Conservation (phyloP, 495 filamentous ascomycete species). For the Emericellopsis terricola region DNA sequence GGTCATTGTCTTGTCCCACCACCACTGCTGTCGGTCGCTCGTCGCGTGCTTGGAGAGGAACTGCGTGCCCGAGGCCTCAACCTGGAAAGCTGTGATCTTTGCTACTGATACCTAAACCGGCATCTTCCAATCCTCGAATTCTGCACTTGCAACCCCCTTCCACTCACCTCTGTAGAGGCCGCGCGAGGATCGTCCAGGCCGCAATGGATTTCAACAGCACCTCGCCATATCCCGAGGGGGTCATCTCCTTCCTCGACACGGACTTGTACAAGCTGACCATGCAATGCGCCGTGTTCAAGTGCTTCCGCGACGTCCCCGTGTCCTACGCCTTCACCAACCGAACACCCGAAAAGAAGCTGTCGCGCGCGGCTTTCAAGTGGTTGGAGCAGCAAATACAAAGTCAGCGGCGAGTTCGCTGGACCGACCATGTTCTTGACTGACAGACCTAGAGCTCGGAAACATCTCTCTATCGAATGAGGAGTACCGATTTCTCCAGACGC, state of each 20-base stretch:
- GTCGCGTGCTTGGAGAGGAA: too few species aligned
- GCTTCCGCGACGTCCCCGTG: constrained; percentile 70
- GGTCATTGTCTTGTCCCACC: too few species aligned
- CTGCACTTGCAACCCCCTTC: too few species aligned
- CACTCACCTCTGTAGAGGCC: too few species aligned
- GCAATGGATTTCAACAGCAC: constrained; percentile 33
- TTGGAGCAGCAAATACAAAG: constrained; percentile 64
- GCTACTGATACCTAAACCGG: too few species aligned
- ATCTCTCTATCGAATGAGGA: constrained; percentile 64
- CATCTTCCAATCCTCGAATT: too few species aligned
- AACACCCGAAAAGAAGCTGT: constrained; percentile 83
- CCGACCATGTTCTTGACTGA: too few species aligned
- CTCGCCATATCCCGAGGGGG: constrained; percentile 42
- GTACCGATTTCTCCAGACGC: constrained; percentile 52
- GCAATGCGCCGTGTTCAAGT: constrained; percentile 90
- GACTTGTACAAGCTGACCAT: constrained; percentile 98
- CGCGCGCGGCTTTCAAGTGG: constrained; percentile 68
- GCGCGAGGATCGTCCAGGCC: too few species aligned
- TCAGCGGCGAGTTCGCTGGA: constrained; percentile 17
- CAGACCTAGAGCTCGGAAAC: constrained; percentile 48
- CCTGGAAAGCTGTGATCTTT: too few species aligned
- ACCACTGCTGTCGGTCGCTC: too few species aligned
- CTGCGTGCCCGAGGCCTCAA: too few species aligned
- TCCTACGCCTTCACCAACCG: constrained; percentile 91
- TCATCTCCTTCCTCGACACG: constrained; percentile 86